phyloP scores from a whole-genome alignment of 2,329 filamentous ascomycete genomes.

The Alternaria longipes region DNA sequence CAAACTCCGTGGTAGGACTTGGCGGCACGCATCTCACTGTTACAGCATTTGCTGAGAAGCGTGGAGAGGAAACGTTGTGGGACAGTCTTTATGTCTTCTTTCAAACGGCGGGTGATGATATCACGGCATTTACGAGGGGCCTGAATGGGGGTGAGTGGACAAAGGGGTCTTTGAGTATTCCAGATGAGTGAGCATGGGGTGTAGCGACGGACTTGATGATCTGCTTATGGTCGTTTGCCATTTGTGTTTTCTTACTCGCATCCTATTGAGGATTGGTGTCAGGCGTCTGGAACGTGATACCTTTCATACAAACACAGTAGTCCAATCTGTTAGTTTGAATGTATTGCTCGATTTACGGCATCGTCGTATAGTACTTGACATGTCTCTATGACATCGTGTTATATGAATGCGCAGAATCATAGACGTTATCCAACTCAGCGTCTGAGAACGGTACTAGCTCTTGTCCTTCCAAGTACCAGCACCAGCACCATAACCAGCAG shows the following conservation, averaged over 20 bases:
- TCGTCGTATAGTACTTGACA: not conserved
- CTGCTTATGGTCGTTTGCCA: not conserved
- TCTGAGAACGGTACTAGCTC: not conserved
- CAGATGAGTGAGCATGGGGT: constrained; percentile 21
- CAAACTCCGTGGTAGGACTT: constrained; percentile 42
- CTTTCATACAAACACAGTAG: not conserved
- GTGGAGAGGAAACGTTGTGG: constrained; percentile 22
- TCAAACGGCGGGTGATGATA: constrained; percentile 41
- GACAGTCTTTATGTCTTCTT: constrained; percentile 48
- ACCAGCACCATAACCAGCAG: constrained; percentile 1
- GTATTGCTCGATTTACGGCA: not conserved
- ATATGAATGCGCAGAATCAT: not conserved
- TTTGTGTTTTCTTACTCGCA: not conserved
- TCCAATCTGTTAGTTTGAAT: not conserved
- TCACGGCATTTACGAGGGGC: constrained; percentile 40
- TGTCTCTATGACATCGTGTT: not conserved
- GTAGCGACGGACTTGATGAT: not conserved
- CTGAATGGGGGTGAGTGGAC: constrained; percentile 42
- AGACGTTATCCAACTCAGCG: too few species aligned
- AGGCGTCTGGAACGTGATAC: not conserved
- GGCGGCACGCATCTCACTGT: constrained; percentile 54
- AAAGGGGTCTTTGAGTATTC: constrained; percentile 35
- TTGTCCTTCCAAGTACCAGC: constrained; percentile 16
- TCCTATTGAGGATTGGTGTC: not conserved
- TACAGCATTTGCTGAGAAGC: constrained; percentile 43